These are phyloP conservation scores for Rubroshorea leprosula DNA, from an alignment of 345 rosid species.

Conservation along the genomic window DNA sequence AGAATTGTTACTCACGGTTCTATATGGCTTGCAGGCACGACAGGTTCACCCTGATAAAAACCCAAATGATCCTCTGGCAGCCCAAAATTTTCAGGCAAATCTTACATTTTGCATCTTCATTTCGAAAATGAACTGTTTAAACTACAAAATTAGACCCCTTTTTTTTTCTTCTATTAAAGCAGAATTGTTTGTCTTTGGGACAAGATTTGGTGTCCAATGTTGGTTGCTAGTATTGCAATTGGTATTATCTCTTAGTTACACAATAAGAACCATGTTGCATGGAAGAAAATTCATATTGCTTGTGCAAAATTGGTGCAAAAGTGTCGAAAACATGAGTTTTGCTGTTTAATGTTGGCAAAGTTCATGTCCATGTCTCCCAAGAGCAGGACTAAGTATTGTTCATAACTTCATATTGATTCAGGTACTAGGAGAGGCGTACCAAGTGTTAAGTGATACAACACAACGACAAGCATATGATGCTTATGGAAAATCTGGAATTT, in stretches of 20 bases:
- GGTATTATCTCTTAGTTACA: background rate
- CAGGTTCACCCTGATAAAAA: conserved; percentile 98
- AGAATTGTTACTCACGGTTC: conserved; percentile 1
- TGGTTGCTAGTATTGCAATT: background rate
- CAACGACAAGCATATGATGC: conserved; percentile 96
- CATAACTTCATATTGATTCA: conserved; percentile 24
- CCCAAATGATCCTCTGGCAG: conserved; percentile 89
- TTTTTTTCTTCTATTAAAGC: too few species aligned
- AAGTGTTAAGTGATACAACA: conserved; percentile 81
- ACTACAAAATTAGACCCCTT: too few species aligned
- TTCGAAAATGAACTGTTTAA: too few species aligned
- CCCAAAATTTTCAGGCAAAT: conserved; percentile 87
- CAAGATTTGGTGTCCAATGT: too few species aligned
- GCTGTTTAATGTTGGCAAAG: too few species aligned
- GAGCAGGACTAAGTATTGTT: too few species aligned
- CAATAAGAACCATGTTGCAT: too few species aligned
- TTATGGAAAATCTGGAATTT: conserved; percentile 89
- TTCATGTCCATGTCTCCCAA: too few species aligned
- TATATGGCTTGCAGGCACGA: conserved; percentile 63
- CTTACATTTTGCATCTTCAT: background rate
- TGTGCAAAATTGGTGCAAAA: too few species aligned
- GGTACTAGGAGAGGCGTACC: conserved; percentile 97
- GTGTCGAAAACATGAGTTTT: too few species aligned
- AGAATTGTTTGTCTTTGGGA: too few species aligned
- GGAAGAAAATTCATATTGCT: too few species aligned